Conservation (phyloP, 106 monocot genomes). For the Apostasia ramifera region DNA sequence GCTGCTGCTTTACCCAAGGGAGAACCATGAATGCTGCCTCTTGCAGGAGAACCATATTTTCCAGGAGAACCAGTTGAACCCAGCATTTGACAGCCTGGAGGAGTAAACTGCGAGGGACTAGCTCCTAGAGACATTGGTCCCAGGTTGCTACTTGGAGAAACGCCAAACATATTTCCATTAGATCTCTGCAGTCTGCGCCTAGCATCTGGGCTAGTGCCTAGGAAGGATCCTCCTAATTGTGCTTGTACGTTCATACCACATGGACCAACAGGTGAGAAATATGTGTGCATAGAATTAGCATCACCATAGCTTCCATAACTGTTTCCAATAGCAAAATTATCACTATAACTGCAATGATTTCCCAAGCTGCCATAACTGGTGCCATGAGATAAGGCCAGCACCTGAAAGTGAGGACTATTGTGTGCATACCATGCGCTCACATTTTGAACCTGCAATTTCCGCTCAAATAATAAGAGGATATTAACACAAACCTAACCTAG, state of each 20-base stretch:
- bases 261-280: conserved; percentile 62
- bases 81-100: conserved; percentile 72
- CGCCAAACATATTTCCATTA: conserved; percentile 58
- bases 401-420: conserved; percentile 58
- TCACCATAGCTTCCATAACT: conserved; percentile 92
- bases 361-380: conserved; percentile 86
- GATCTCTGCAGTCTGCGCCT: conserved; percentile 44
- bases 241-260: conserved; percentile 56
- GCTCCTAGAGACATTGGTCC: conserved; percentile 84
- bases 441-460: conserved; percentile 55
- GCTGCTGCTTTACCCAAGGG: conserved; percentile 66
- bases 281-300: conserved; percentile 34
- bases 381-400: conserved; percentile 59
- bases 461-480: neutral
- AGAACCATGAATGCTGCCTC: conserved; percentile 51
- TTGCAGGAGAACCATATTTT: conserved; percentile 75
- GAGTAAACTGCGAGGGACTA: conserved; percentile 95
- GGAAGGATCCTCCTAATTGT: conserved; percentile 53
- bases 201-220: conserved; percentile 78
- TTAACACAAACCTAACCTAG: neutral
- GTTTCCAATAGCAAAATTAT: conserved; percentile 44
- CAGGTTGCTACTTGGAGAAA: conserved; percentile 62
- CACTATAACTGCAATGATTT: conserved; percentile 81
- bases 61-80: conserved; percentile 54
- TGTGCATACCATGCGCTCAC: conserved; percentile 32